phyloP scores from a whole-genome alignment of 345 rosid species.

The Punica granatum region DNA sequence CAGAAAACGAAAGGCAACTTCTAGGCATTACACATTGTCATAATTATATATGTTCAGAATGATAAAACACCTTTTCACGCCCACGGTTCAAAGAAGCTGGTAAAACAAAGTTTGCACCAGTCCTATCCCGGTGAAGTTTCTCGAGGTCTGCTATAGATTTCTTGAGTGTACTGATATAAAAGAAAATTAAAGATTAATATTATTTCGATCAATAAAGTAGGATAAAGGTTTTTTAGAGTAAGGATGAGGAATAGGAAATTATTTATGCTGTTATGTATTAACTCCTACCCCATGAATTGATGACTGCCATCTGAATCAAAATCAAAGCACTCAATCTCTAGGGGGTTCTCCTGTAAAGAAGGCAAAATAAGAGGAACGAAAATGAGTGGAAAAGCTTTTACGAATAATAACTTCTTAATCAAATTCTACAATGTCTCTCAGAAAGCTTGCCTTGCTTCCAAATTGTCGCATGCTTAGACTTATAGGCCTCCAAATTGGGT shows the following conservation, averaged over 20 bases:
- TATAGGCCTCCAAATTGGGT: slow-evolving; percentile 66
- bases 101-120: slow-evolving; percentile 38
- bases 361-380: slow-evolving; percentile 1
- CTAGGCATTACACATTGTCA: background rate
- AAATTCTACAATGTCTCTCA: background rate
- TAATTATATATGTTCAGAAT: background rate
- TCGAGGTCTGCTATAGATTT: slow-evolving; percentile 62
- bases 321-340: slow-evolving; percentile 78
- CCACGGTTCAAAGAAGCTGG: slow-evolving; percentile 26
- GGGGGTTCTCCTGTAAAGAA: slow-evolving; percentile 55
- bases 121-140: slow-evolving; percentile 42
- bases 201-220: background rate
- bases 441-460: slow-evolving; percentile 65
- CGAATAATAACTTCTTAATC: background rate
- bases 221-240: background rate
- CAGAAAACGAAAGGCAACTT: background rate
- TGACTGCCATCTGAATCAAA: slow-evolving; percentile 71
- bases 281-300: slow-evolving; percentile 53
- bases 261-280: background rate
- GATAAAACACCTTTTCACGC: slow-evolving; percentile 51
- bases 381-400: background rate
- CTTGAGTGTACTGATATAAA: slow-evolving; percentile 45
- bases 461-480: slow-evolving; percentile 70
- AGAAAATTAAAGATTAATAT: slow-evolving; percentile 1
- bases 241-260: background rate